Conservation (phyloP, 441 rosid species). For the Populus hybrid region DNA sequence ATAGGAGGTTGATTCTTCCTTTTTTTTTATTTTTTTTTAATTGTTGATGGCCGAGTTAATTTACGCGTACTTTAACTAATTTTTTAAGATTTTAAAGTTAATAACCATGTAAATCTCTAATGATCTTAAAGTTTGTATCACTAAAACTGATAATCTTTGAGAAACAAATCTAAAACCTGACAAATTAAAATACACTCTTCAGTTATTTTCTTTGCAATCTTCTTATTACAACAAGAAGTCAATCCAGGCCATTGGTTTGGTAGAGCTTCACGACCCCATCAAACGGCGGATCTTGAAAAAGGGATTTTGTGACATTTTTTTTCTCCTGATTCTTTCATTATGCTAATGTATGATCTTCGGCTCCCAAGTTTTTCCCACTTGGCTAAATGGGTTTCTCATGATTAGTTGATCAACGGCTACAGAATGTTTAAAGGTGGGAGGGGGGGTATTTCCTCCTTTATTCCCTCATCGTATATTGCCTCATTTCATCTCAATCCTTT, state of each 20-base stretch:
- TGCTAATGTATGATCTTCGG: not conserved
- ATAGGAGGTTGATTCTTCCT: slow-evolving; percentile 3
- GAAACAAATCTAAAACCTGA: fast-evolving
- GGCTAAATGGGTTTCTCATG: too few species aligned
- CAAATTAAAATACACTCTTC: fast-evolving
- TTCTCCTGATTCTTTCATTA: not conserved
- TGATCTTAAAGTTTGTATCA: fast-evolving
- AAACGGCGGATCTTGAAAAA: slow-evolving; percentile 43
- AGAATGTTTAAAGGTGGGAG: too few species aligned
- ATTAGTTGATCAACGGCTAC: too few species aligned
- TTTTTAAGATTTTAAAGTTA: fast-evolving
- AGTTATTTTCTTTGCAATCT: too few species aligned
- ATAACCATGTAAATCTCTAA: fast-evolving
- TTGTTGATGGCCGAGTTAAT: fast-evolving
- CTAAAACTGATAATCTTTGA: too few species aligned
- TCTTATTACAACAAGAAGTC: not conserved
- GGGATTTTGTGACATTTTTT: not conserved
- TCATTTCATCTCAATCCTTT: not conserved
- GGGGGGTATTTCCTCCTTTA: too few species aligned
- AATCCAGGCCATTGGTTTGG: slow-evolving; percentile 21
- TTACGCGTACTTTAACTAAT: too few species aligned
- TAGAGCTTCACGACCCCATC: slow-evolving; percentile 47
- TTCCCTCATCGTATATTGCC: slow-evolving; percentile 8
- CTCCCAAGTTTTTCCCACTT: slow-evolving; percentile 9
- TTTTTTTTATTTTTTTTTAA: not conserved